These are phyloP conservation scores for Eucalyptus tenuipes DNA, from an alignment of 345 rosid genomes.

Conservation along the genomic window DNA sequence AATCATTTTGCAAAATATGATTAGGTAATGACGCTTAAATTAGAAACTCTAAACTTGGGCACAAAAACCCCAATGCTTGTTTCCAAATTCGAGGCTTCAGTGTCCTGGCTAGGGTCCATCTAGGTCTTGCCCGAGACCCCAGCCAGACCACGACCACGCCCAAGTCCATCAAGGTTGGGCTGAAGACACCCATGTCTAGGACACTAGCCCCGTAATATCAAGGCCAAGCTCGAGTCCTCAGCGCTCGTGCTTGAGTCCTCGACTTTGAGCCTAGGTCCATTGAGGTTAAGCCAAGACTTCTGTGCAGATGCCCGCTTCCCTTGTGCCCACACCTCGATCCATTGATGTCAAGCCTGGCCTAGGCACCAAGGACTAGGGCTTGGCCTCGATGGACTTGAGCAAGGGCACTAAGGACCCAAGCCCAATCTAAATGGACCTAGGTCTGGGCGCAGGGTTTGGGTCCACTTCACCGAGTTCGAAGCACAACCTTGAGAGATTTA, in stretches of 20 bases:
- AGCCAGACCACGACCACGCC: too few relatives aligned
- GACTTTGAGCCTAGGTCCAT: not conserved
- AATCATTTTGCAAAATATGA: not conserved
- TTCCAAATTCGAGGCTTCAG: too few relatives aligned
- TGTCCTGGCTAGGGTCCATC: not conserved
- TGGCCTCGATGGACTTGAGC: not conserved
- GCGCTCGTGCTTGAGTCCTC: rapidly evolving
- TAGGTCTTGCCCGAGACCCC: not conserved
- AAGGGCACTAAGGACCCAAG: not conserved
- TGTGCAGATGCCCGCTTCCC: rapidly evolving
- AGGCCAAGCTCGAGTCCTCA: rapidly evolving
- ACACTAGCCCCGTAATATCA: rapidly evolving
- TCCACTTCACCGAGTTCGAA: not conserved
- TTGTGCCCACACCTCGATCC: not conserved
- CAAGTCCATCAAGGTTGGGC: not conserved
- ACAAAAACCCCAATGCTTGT: rapidly evolving
- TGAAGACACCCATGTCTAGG: not conserved
- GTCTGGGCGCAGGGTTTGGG: rapidly evolving
- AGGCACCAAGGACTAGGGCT: not conserved
- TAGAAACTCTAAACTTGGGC: not conserved
- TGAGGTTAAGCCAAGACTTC: rapidly evolving
- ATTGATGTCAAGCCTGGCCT: rapidly evolving
- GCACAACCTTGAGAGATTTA: not conserved
- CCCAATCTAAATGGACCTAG: not conserved
- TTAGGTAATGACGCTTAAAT: not conserved